Percentiles rank a stretch among this genome's conserved stretches.
phyloP scores from a whole-genome alignment of 352 stramenopile genomes.

The Pythium biforme region DNA sequence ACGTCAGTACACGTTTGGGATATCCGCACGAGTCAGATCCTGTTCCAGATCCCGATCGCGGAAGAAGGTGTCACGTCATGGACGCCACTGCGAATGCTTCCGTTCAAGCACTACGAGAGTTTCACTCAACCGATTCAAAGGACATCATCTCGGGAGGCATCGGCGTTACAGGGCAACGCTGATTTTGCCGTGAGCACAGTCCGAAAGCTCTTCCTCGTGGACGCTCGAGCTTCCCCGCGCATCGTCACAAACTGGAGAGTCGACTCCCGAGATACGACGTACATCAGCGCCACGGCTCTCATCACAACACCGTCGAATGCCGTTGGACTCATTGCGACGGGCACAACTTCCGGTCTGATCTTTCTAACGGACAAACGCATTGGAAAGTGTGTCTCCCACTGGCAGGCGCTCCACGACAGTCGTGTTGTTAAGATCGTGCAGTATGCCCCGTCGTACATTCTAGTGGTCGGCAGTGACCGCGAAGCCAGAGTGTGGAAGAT shows the following conservation, averaged over 20 bases:
- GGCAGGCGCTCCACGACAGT: conserved; percentile 57
- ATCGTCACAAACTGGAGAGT: conserved; percentile 68
- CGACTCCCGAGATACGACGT: conserved; percentile 37
- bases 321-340: conserved; percentile 39
- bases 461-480: conserved; percentile 62
- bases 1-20: conserved; percentile 66
- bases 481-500: conserved; percentile 69
- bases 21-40: conserved; percentile 57
- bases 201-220: conserved; percentile 46
- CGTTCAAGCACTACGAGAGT: conserved; percentile 23
- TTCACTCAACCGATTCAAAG: conserved; percentile 6
- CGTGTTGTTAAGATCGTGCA: conserved; percentile 51
- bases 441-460: conserved; percentile 50
- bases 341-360: conserved; percentile 40
- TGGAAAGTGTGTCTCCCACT: conserved; percentile 41
- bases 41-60: conserved; percentile 52
- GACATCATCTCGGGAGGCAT: conserved; percentile 1
- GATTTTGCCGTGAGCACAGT: conserved; percentile 56
- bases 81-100: conserved; percentile 25
- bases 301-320: conserved; percentile 28
- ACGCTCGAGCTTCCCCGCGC: conserved; percentile 40
- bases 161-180: conserved; percentile 22
- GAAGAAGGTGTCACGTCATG: conserved; percentile 49
- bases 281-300: conserved; percentile 39
- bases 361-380: conserved; percentile 57